Base-by-base conservation (phyloP, 441 rosid genomes). In the Biscutella laevigata region DNA sequence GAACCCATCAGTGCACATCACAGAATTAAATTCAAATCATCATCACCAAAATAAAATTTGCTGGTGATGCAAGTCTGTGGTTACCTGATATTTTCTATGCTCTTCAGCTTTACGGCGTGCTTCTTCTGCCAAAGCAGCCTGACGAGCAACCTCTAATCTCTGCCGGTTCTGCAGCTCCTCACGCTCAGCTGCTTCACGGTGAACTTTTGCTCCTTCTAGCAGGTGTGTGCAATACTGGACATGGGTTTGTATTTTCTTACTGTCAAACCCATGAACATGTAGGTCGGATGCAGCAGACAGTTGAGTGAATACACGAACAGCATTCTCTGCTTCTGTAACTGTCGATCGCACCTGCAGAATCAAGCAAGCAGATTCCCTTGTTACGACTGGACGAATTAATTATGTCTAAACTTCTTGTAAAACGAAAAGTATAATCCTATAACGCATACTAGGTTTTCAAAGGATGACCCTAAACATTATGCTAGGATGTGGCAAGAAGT, bases 51-150 rank as follows among this genome's bases (percentile, higher is more conserved):
- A 34, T 38, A 39, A n/a, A 13, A 42, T 53, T 38, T 13, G 24
- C 46, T 46, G 37, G 3, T 19, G 57, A 17, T 24, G 40, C 44
- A 67, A 56, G 52, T 21, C 55, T 28, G 41, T 61, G 57, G 20
- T 57, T 42, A 94, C 99, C 97, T 83, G 94, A 61, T 72, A 62
- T 75, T 94, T 94, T 70, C 88, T 84, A 68, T 94, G 96, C 66
- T 94, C 99, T 79, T 89, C 96, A 16, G 96, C 99, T 72, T 86
- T 87, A 44, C 91, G 97, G 49, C 97, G 94, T 67, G 97, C 99
- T 70, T 94, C 97, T 75, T 89, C 96, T 29, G 99, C 99, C 82
- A 84, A 72, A 41, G 91, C 91, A 75, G 87, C 79, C 78, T 89
- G 99, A 57, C 95, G 96, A 60, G 95, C 95, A 59, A 85, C 94